These are phyloP conservation scores for Coelastrella sp. DNA, from an alignment of 139 green algal genomes.

Conservation along the genomic window DNA sequence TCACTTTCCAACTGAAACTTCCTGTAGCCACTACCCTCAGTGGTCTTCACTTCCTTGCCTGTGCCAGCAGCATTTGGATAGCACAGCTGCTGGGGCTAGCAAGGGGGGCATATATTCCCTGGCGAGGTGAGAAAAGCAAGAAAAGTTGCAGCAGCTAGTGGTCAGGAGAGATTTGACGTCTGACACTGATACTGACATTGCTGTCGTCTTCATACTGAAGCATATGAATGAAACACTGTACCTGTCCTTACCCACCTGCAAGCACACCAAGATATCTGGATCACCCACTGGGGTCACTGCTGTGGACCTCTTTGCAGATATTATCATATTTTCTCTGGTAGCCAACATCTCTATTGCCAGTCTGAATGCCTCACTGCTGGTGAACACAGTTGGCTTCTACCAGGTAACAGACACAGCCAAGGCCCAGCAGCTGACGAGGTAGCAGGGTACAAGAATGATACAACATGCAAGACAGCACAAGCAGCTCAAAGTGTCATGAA, in stretches of 20 bases:
- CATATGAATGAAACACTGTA: too few relatives aligned
- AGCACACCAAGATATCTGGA: too few relatives aligned
- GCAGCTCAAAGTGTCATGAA: background rate
- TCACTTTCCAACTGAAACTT: too few relatives aligned
- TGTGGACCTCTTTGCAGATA: conserved; percentile 69
- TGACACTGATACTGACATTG: too few relatives aligned
- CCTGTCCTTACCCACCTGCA: too few relatives aligned
- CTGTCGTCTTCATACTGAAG: too few relatives aligned
- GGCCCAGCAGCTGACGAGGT: too few relatives aligned
- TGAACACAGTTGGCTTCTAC: conserved; percentile 80
- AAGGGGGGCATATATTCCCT: conserved; percentile 46
- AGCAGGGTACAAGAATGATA: background rate
- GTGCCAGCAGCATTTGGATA: conserved; percentile 43
- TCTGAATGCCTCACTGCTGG: conserved; percentile 71
- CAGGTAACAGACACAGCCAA: conserved; percentile 58
- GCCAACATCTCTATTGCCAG: conserved; percentile 69
- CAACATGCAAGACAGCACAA: background rate
- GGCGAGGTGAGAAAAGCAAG: conserved; percentile 43
- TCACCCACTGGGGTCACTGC: too few relatives aligned
- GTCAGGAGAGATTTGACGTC: too few relatives aligned
- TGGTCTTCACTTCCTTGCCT: conserved; percentile 68
- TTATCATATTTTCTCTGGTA: conserved; percentile 62
- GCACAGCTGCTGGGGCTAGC: conserved; percentile 55
- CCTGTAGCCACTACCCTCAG: conserved; percentile 70
- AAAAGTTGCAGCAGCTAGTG: too few relatives aligned